A percentile compares a stretch with the other conserved stretches of the same genome.
Conservation (phyloP, 345 rosid species). For the Brassica cretica region DNA sequence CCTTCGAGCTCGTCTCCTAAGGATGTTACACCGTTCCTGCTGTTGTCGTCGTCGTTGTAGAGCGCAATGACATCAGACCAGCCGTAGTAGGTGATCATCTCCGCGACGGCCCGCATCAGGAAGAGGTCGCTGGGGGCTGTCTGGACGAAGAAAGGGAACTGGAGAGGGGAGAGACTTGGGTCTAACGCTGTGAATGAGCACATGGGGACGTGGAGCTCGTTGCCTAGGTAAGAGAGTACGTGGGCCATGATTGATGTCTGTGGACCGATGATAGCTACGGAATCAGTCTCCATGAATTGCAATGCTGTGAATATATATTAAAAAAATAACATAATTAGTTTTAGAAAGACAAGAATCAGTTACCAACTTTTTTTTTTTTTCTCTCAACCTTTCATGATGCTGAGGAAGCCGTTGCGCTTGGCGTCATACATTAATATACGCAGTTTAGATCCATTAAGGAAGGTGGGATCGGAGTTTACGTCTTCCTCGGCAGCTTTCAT, state of each 20-base stretch:
- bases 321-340: background rate
- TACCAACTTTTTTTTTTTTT: background rate
- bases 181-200: constrained; percentile 85
- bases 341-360: constrained; percentile 20
- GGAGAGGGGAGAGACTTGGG: constrained; percentile 75
- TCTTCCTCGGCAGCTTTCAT: constrained; percentile 72
- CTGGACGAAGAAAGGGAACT: constrained; percentile 88
- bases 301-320: constrained; percentile 46
- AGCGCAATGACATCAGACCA: constrained; percentile 74
- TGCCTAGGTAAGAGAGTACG: constrained; percentile 74
- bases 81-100: constrained; percentile 61
- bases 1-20: constrained; percentile 70
- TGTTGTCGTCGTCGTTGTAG: constrained; percentile 75
- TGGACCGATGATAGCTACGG: constrained; percentile 87
- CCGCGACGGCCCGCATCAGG: constrained; percentile 83
- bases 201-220: constrained; percentile 78
- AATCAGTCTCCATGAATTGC: constrained; percentile 87
- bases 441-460: constrained; percentile 65
- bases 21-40: constrained; percentile 65
- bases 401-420: constrained; percentile 63
- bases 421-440: constrained; percentile 53
- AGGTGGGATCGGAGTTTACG: constrained; percentile 62
- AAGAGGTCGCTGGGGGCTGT: constrained; percentile 86
- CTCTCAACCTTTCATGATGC: constrained; percentile 66
- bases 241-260: constrained; percentile 80